Conservation (phyloP, 192 early-diverging fungal species). For the Coemansia sp. region DNA sequence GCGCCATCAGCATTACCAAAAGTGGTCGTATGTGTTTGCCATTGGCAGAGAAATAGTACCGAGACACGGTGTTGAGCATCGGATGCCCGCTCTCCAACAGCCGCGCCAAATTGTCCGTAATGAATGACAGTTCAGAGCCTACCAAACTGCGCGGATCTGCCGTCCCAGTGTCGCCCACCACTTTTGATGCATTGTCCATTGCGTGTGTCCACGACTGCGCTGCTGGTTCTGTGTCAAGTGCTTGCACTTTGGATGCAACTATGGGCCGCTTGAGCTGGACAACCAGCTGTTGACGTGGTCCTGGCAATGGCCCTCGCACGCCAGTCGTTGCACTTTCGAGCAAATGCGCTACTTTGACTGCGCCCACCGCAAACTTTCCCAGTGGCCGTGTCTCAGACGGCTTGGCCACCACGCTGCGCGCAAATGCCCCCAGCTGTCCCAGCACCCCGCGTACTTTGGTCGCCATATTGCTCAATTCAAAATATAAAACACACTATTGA, state of each 20-base stretch:
- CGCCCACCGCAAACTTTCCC: constrained; percentile 40
- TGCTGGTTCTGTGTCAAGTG: neutral
- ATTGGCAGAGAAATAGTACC: constrained; percentile 84
- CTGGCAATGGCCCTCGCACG: constrained; percentile 35
- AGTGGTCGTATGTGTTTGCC: constrained; percentile 93
- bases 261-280: constrained; percentile 30
- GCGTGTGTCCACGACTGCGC: constrained; percentile 22
- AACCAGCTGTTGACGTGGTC: constrained; percentile 26
- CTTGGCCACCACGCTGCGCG: constrained; percentile 22
- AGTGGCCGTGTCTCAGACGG: constrained; percentile 38
- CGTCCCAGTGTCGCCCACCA: constrained; percentile 8
- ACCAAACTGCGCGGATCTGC: constrained; percentile 62
- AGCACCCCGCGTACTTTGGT: constrained; percentile 31
- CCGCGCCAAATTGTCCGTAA: constrained; percentile 80
- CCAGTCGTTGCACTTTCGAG: constrained; percentile 40
- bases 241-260: constrained; percentile 20
- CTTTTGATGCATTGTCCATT: constrained; percentile 32
- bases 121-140: constrained; percentile 78
- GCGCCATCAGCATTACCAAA: constrained; percentile 84
- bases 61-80: constrained; percentile 81
- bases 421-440: constrained; percentile 38
- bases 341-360: constrained; percentile 42
- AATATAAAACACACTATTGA: neutral
- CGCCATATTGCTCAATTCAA: constrained; percentile 26
- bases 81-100: constrained; percentile 87